Base-by-base conservation (phyloP, 495 filamentous ascomycete species). In the Parathielavia appendiculata region DNA sequence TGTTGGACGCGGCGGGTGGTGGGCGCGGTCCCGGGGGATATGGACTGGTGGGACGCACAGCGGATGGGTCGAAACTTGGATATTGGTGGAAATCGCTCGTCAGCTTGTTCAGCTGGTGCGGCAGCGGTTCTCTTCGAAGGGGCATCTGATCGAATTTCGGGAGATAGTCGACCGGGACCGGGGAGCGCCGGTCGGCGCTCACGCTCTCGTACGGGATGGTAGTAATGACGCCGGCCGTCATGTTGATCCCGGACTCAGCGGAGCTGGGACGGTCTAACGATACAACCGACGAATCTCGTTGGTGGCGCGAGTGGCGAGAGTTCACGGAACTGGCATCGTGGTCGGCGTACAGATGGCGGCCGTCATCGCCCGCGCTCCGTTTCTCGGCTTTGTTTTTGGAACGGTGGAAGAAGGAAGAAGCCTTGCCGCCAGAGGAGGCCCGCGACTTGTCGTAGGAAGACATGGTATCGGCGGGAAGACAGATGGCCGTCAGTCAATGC, bases 11-110 rank as follows among this genome's bases (percentile, higher is more conserved):
- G 67, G 84, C 81, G 20, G 90, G 86, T 23, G 87, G 84, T 16
- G 88, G 87, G 60, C 91, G 83, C 35, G 85, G 83, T 14, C 83
- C 83, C 12, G 83, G 81, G 23, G 81, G 79, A 62, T 89, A 83
- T 13, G 84, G 80, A 51, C 75, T 76, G 19, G 73, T 71, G 54
- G 74, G 66, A 20, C 76, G 75, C 47, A 74, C 60, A 40, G 72
- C 65, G 38, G 72, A 65, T 16, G 84, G 78, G 56, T 88, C 83
- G 75, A 88, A 86, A 19, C 79, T 81, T 9, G 91, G 91, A 72
- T 96, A 96, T 66, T 96, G 92, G 71, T 97, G 90, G 66, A 83
- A 97, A 66, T 97, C 92, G 47, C 78, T 79, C 20, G 81, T 83
- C 51, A 79, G 76, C 71, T 89, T 91, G 69, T 88, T 91, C 38